phyloP scores from a whole-genome alignment of 2,329 filamentous ascomycete genomes.

The Alternaria longipes region DNA sequence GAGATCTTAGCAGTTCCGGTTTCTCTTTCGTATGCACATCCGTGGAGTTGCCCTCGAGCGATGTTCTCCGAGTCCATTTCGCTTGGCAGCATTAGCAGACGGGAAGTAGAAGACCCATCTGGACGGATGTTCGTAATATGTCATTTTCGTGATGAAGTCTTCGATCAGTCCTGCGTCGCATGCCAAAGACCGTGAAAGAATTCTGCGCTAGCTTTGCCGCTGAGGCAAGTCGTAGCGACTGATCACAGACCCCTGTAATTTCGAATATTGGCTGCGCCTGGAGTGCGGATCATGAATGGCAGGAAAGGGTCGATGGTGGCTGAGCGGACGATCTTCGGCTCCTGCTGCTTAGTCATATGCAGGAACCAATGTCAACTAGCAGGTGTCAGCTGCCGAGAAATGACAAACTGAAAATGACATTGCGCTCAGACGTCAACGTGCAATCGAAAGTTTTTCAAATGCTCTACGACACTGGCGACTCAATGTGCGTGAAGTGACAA shows the following conservation, averaged over 20 bases:
- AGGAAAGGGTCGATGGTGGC: constrained; percentile 11
- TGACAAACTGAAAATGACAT: not conserved
- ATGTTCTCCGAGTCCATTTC: not conserved
- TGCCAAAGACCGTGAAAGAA: too few relatives aligned
- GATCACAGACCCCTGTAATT: constrained; percentile 1
- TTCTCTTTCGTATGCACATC: constrained; percentile 11
- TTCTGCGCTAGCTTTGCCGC: not conserved
- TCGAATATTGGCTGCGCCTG: not conserved
- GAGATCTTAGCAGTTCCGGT: constrained; percentile 12
- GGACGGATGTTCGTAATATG: not conserved
- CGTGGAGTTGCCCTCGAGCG: not conserved
- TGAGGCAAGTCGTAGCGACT: not conserved
- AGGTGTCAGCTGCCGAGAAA: constrained; percentile 5
- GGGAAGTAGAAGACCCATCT: constrained; percentile 3
- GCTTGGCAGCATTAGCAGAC: constrained; percentile 6
- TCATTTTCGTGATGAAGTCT: not conserved
- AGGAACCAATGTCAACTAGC: constrained; percentile 7
- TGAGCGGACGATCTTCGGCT: constrained; percentile 10
- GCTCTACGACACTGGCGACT: not conserved
- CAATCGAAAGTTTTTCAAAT: not conserved
- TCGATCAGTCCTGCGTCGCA: not conserved
- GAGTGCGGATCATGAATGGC: not conserved
- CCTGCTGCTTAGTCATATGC: constrained; percentile 6
- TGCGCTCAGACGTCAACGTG: constrained; percentile 4
- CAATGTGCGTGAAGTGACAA: not conserved